Evolutionary conservation across 2,329 filamentous ascomycete species (phyloP).

Genomic region (Ceratocystiopsis sp.): DNA sequence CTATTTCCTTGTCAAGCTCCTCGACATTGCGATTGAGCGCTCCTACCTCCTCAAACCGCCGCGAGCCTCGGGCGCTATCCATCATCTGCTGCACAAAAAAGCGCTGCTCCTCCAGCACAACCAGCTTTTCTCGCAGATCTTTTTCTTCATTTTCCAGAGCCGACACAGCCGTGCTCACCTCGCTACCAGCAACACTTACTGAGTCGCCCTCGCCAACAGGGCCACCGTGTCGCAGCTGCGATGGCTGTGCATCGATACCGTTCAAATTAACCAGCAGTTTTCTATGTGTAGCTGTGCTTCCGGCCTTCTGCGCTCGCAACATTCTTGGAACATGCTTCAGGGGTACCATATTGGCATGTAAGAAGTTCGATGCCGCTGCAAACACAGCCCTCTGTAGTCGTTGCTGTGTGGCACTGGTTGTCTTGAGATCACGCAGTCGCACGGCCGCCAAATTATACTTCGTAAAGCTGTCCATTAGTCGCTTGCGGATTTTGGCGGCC

Average conservation of each 20-base stretch:
- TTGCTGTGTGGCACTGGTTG: slow-evolving; percentile 53
- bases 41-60: slow-evolving; percentile 74
- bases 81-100: slow-evolving; percentile 85
- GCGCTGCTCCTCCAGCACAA: slow-evolving; percentile 78
- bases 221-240: slow-evolving; percentile 31
- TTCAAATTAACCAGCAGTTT: slow-evolving; percentile 14
- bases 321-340: slow-evolving; percentile 58
- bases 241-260: slow-evolving; percentile 11
- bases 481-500: slow-evolving; percentile 75
- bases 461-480: slow-evolving; percentile 72
- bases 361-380: slow-evolving; percentile 61
- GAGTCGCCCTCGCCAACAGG: slow-evolving; percentile 26
- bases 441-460: slow-evolving; percentile 75
- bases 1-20: slow-evolving; percentile 66
- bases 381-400: slow-evolving; percentile 70
- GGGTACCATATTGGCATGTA: slow-evolving; percentile 83
- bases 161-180: slow-evolving; percentile 35
- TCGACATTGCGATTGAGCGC: slow-evolving; percentile 66
- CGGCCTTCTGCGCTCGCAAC: slow-evolving; percentile 27
- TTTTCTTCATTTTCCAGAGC: slow-evolving; percentile 69
- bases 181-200: slow-evolving; percentile 28
- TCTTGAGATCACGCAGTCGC: slow-evolving; percentile 62
- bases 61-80: slow-evolving; percentile 52
- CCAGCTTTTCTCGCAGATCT: slow-evolving; percentile 58
- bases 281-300: slow-evolving; percentile 9